Base-by-base conservation (phyloP, 768 basidiomycete species). In the Ramaria sp. region DNA sequence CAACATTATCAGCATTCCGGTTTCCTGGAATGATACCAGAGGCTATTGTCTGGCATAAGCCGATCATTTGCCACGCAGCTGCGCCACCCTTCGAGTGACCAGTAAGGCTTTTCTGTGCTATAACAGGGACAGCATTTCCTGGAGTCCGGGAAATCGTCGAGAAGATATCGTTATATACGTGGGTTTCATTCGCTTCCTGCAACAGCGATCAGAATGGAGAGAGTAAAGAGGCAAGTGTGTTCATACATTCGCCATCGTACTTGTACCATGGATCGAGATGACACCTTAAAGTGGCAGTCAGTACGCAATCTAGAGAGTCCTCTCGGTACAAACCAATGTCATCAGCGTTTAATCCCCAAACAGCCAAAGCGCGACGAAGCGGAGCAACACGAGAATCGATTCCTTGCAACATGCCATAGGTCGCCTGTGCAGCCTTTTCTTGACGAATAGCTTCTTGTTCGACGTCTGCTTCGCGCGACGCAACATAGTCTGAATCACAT, bases 1-100 rank as follows among this genome's bases (percentile, higher is more conserved):
- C 95, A 66, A 97, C 81, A 64, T 98, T 99, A 69, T 97, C 93
- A 74, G 86, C 88, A 67, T 95, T 97, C 60, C 91, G 82, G 67
- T 98, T 98, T 39, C 93, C 94, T 6, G 96, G 94, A 59, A 99
- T 76, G 59, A 95, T 78, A 50, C 94, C 96, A 43, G 82, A 81
- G 59, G 74, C 76, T 58, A 99, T 77, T 10, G 83, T 82, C 67
- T 99, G 93, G 52, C 92, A 69, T 53, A 98, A 75, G 61, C 96
- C 96, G 62, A 83, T 85, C 77, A 96, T 81, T 71, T 93, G 90
- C 95, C 93, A 97, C 1, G 93, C 88, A 52, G 95, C 95, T n/a
- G 96, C 90, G 57, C 95, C 96, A 68, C 96, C 96, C 76, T 99
- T 99, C 10, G 95, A 85, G 66, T 99, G 95, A 57, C 96, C 96